These are phyloP conservation scores for Cupressus sempervirens DNA, from an alignment of 75 land plant genomes.

Conservation along the genomic window DNA sequence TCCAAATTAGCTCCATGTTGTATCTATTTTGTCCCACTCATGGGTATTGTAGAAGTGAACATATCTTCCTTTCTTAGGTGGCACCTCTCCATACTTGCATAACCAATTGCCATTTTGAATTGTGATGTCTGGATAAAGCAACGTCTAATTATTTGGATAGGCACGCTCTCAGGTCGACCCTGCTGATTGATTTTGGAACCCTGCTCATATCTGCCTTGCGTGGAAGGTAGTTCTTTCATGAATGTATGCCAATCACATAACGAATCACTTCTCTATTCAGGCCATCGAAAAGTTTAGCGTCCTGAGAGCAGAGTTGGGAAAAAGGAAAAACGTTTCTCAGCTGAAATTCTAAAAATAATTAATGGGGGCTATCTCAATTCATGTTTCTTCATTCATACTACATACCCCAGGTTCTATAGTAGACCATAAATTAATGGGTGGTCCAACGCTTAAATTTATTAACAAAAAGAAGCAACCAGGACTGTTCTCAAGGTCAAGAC, in stretches of 20 bases:
- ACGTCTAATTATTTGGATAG: neutral
- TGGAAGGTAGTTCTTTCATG: too few species aligned
- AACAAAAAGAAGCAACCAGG: neutral
- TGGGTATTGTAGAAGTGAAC: too few species aligned
- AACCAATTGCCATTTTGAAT: neutral
- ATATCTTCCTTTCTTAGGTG: neutral
- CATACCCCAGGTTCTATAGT: neutral
- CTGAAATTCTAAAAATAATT: neutral
- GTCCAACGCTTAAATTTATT: neutral
- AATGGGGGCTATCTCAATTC: slow-evolving; percentile 1
- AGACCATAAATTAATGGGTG: neutral
- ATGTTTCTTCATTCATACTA: neutral
- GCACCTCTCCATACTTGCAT: neutral
- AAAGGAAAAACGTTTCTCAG: neutral
- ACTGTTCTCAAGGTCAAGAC: neutral
- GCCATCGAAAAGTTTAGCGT: neutral
- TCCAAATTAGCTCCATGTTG: too few species aligned
- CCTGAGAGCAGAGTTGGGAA: neutral
- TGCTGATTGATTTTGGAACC: too few species aligned
- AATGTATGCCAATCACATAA: neutral
- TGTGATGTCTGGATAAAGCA: slow-evolving; percentile 4
- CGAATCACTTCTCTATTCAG: neutral
- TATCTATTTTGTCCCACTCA: too few species aligned
- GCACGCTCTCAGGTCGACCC: neutral
- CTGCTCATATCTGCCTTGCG: neutral